Evolutionary conservation across 2,329 filamentous ascomycete genomes (phyloP), one percentile per base, ranked within the genome.

Genomic region (Fusarium graminum): DNA sequence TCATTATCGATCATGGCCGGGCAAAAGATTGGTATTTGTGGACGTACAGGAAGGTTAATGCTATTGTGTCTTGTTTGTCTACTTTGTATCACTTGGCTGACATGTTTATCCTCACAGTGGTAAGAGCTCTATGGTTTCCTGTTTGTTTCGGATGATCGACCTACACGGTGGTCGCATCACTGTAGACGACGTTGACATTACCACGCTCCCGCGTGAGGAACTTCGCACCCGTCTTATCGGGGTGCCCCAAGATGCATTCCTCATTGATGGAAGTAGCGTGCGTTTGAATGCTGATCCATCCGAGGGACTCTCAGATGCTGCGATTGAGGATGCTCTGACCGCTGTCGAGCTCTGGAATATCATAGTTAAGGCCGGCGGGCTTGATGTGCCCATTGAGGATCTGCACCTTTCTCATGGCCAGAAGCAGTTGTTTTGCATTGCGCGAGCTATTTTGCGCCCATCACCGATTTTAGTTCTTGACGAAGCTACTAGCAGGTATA

Each of bases 221-320:
- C 52, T 78, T 11, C 75, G 76, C 11, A 54, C 67, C 3, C 50
- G 69, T 2, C 74, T 86, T 11, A 77, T 80, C 25, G 78, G 76
- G 5, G 73, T 85, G 4, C 80, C 85, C 0, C 85, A 87, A 73
- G 84, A 87, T 47, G 77, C 82, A 1, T 81, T 84, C 66, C 75
- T 84, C 26, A 76, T 86, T 4, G 77, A 78, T 7, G 82, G 80
- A 19, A 52, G 57, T 4, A 72, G 60, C 7, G 75, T 87, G 3
- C 78, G 82, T 4, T 67, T 77, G 14, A 87, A 86, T 25, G 73
- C 82, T 2, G 83, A 86, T 60, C 83, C 84, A 0, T 64, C 70
- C 16, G 66, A 68, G 8, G 68, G 63, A 6, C 73, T 74, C 34
- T 70, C 76, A 1, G 80, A 85, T 41, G 75, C 77, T 11, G 74